Evolutionary conservation across 1,284 basidiomycete species (phyloP).

Genomic region (Rhodotorula sp.): DNA sequence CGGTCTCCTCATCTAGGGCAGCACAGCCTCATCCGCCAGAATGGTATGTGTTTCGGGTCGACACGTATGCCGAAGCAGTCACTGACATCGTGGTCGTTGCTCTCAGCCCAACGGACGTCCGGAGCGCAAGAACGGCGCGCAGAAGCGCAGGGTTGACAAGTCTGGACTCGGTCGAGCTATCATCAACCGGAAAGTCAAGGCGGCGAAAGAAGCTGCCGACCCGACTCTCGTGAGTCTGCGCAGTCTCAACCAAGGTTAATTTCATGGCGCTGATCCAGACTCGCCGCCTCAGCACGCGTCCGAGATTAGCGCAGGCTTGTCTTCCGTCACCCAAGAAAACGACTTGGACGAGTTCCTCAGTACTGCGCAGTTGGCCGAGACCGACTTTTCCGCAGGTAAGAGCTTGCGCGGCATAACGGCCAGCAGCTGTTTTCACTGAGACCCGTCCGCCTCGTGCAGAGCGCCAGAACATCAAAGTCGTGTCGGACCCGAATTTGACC

Average conservation of each 20-base stretch:
- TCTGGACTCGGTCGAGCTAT: conserved; percentile 80
- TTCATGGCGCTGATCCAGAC: neutral
- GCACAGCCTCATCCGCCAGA: neutral
- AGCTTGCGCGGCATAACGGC: conserved; percentile 6
- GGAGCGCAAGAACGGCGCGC: conserved; percentile 33
- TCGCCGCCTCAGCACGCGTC: conserved; percentile 64
- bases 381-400: conserved; percentile 93
- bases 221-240: conserved; percentile 64
- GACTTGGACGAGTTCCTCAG: conserved; percentile 96
- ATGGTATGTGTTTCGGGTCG: neutral
- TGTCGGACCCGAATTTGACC: conserved; percentile 62
- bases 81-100: neutral
- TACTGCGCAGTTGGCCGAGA: conserved; percentile 89
- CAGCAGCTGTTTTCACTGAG: neutral
- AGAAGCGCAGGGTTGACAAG: conserved; percentile 49
- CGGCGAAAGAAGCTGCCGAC: conserved; percentile 68
- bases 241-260: conserved; percentile 6
- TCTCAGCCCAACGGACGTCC: conserved; percentile 22
- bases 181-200: conserved; percentile 81
- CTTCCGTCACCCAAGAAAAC: conserved; percentile 92
- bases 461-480: conserved; percentile 85
- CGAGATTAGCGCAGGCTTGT: conserved; percentile 71
- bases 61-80: neutral
- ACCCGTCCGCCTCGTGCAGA: conserved; percentile 57
- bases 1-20: too few species aligned